A percentile compares a stretch with the other conserved stretches of the same genome.
These are phyloP conservation scores for Ensete glaucum DNA, from an alignment of 176 grass and related monocot genomes.

Conservation along the genomic window DNA sequence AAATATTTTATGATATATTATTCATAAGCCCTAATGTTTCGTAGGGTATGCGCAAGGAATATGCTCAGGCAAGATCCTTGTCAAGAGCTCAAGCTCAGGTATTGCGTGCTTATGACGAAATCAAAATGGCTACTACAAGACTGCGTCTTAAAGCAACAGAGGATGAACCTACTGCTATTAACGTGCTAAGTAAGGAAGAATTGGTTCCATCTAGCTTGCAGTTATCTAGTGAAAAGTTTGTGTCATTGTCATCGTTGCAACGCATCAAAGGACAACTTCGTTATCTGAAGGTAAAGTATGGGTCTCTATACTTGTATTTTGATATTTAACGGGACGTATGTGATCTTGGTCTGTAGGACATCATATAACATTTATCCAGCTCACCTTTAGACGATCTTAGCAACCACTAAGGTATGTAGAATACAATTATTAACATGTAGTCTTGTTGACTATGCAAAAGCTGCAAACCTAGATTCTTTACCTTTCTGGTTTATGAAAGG, in stretches of 20 bases:
- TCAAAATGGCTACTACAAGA: conserved; percentile 85
- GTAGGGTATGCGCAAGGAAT: conserved; percentile 93
- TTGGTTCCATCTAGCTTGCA: conserved; percentile 62
- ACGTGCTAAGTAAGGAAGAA: conserved; percentile 75
- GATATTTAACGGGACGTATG: too few relatives aligned
- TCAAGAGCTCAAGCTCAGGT: conserved; percentile 73
- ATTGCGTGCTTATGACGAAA: conserved; percentile 78
- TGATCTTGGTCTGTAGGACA: neutral
- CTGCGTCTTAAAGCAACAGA: conserved; percentile 62
- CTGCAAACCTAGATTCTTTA: neutral
- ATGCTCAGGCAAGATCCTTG: conserved; percentile 70
- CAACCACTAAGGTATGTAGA: neutral
- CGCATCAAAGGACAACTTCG: conserved; percentile 85
- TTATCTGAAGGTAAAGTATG: conserved; percentile 57
- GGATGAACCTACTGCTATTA: conserved; percentile 50
- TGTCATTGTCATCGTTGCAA: conserved; percentile 53
- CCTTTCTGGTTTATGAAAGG: neutral
- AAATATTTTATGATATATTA: conserved; percentile 1
- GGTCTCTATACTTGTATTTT: neutral
- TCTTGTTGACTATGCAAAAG: neutral
- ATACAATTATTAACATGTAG: neutral
- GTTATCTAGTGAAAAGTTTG: conserved; percentile 76
- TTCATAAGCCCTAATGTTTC: conserved; percentile 2
- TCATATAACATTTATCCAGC: neutral
- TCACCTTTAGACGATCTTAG: neutral